Conservation (phyloP, 352 stramenopile species). For the Phytophthora sp. region DNA sequence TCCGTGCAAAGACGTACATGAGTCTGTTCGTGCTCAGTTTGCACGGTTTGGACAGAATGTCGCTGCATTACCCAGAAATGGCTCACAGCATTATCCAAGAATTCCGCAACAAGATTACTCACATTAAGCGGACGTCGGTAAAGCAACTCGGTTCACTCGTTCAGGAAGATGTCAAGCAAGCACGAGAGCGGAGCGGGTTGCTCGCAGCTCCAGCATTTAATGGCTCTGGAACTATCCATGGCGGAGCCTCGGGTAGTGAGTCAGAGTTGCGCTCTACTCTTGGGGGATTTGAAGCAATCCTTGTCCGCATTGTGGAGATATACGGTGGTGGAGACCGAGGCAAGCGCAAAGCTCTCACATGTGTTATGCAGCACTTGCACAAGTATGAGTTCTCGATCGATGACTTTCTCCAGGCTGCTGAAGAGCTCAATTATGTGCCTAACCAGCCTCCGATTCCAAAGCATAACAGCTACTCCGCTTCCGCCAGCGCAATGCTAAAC, state of each 20-base stretch:
- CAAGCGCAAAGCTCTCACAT: slow-evolving; percentile 73
- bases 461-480: slow-evolving; percentile 4
- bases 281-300: slow-evolving; percentile 57
- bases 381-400: slow-evolving; percentile 87
- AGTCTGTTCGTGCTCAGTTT: slow-evolving; percentile 81
- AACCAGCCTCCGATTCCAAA: slow-evolving; percentile 5
- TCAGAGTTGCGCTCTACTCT: slow-evolving; percentile 61
- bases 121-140: slow-evolving; percentile 72
- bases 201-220: slow-evolving; percentile 18
- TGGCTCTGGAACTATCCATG: background rate
- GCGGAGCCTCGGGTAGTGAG: slow-evolving; percentile 2
- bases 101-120: slow-evolving; percentile 82
- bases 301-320: slow-evolving; percentile 61
- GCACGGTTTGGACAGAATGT: slow-evolving; percentile 73
- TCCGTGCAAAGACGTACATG: slow-evolving; percentile 82
- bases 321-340: slow-evolving; percentile 74
- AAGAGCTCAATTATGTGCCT: slow-evolving; percentile 49
- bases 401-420: slow-evolving; percentile 66
- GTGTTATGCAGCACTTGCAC: slow-evolving; percentile 78
- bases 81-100: slow-evolving; percentile 75
- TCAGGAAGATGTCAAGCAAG: slow-evolving; percentile 41
- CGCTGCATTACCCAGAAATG: slow-evolving; percentile 81
- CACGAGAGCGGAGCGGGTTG: slow-evolving; percentile 37
- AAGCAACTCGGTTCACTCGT: slow-evolving; percentile 40
- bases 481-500: slow-evolving; percentile 42